A percentile compares a stretch with the other conserved stretches of the same genome.
Conservation (phyloP, 345 rosid species). For the Pistacia vera region DNA sequence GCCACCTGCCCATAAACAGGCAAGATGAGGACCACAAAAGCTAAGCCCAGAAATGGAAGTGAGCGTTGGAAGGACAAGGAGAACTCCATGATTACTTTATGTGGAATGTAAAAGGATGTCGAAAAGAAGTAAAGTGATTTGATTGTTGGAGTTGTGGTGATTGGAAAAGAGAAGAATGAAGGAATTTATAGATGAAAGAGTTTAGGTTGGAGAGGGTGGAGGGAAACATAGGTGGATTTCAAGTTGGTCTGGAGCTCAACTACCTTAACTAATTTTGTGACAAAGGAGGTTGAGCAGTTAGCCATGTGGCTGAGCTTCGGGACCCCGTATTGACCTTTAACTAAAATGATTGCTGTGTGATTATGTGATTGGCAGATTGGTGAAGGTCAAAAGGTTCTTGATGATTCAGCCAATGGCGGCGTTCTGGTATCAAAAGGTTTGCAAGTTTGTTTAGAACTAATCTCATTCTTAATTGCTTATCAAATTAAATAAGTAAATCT, state of each 20-base stretch:
- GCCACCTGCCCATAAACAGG: slow-evolving; percentile 49
- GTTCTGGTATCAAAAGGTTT: no score
- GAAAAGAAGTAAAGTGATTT: background rate
- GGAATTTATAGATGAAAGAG: slow-evolving; percentile 36
- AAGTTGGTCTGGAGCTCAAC: slow-evolving; percentile 67
- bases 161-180: slow-evolving; percentile 9
- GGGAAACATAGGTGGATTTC: slow-evolving; percentile 24
- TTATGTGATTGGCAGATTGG: background rate
- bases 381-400: background rate
- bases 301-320: slow-evolving; percentile 14
- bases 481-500: background rate
- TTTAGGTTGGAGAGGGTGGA: slow-evolving; percentile 14
- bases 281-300: background rate
- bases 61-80: background rate
- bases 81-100: slow-evolving; percentile 24
- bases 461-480: background rate
- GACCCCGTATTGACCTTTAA: slow-evolving; percentile 18
- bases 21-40: slow-evolving; percentile 19
- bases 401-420: slow-evolving; percentile 3
- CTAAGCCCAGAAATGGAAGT: slow-evolving; percentile 17
- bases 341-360: background rate
- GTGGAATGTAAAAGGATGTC: background rate
- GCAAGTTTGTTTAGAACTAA: background rate
- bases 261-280: slow-evolving; percentile 38
- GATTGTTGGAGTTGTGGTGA: slow-evolving; percentile 15